Evolutionary conservation across 345 rosid species (phyloP), one percentile per base, ranked within the genome.

Genomic region (Mallotus nudiflorus): DNA sequence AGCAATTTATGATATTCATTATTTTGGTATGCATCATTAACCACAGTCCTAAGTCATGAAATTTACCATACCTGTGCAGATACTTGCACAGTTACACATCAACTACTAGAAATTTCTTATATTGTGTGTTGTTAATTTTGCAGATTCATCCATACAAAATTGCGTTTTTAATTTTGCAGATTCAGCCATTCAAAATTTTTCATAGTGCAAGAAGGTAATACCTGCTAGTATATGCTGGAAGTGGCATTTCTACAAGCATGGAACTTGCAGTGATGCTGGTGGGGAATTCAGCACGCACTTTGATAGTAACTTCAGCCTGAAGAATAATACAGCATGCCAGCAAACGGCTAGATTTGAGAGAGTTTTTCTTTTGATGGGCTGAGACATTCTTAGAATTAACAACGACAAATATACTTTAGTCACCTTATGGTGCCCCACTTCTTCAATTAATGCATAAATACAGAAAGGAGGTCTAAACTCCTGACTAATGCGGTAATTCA

Each of bases 401-500:
- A 24, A 62, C 16, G 20, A 20, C 28, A 62, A 12, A n/a, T 14
- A 35, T 0, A n/a, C 25, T 33, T 33, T 58, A 58, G 44, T 67
- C 76, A 89, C 99, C 92, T 88, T 95, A 67, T 89, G 91, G 55
- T 85, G 67, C 66, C 97, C 97, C 22, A 96, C 97, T 82, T 95
- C 97, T 88, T 95, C 97, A 76, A 91, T 85, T 86, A 92, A 82
- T 62, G 93, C 86, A 59, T 84, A 89, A 53, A 95, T 86, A 44
- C 87, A 96, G 56, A 95, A 95, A 33, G 99, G 99, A 77, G 99
- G 99, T 83, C 87, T 90, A 78, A 95, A 95, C 79, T 95, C 99
- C 81, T 90, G 93, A 51, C 97, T 90, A 90, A 92, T 87, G 48
- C 99, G 92, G 74, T 95, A 92, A 82, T 95, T 95, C 99, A 92